Percentiles rank a stretch among this genome's conserved stretches.
These are phyloP conservation scores for Radiomyces spectabilis DNA, from an alignment of 192 early-diverging fungal genomes.

Conservation along the genomic window DNA sequence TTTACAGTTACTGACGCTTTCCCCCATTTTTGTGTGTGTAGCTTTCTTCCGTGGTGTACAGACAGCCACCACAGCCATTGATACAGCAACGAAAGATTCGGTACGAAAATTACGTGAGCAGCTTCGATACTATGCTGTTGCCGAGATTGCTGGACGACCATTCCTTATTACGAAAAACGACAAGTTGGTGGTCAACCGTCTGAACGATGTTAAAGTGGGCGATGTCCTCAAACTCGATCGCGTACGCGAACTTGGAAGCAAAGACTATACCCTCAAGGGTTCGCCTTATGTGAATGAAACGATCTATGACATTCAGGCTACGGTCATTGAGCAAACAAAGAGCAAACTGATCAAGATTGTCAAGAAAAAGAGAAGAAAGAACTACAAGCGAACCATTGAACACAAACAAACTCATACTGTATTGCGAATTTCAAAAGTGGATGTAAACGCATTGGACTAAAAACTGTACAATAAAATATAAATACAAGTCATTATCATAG, in stretches of 20 bases:
- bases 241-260: conserved; percentile 79
- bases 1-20: no score
- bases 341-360: conserved; percentile 62
- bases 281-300: conserved; percentile 73
- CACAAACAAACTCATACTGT: conserved; percentile 70
- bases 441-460: conserved; percentile 26
- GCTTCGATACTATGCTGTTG: conserved; percentile 75
- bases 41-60: no score
- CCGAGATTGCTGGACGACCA: conserved; percentile 81
- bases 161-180: conserved; percentile 87
- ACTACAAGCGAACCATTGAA: conserved; percentile 56
- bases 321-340: conserved; percentile 84
- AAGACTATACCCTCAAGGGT: conserved; percentile 80
- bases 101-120: conserved; percentile 49
- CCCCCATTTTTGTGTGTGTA: no score
- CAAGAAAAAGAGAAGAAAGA: conserved; percentile 79
- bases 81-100: no score
- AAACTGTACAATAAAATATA: no score
- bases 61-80: no score
- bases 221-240: conserved; percentile 83
- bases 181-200: conserved; percentile 72
- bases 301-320: conserved; percentile 73
- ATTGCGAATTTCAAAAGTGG: conserved; percentile 63
- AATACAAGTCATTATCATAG: no score
- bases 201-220: conserved; percentile 80